Conservation (phyloP, 2,329 filamentous ascomycete genomes). For the Claviceps spartinae region DNA sequence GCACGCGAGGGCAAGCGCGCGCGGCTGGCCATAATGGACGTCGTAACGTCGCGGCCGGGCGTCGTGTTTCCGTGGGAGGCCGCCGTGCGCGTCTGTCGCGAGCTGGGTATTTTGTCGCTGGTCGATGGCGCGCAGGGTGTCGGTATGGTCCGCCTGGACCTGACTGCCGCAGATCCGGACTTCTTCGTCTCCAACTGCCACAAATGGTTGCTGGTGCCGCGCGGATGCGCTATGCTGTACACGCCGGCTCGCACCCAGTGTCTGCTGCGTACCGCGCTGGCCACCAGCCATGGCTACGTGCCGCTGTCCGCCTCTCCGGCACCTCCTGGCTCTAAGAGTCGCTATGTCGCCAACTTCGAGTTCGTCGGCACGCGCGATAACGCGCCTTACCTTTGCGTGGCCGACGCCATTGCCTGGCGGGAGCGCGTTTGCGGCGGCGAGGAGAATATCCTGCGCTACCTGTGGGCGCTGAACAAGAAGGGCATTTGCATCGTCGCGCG, state of each 20-base stretch:
- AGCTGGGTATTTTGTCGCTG: conserved; percentile 55
- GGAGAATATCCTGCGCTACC: conserved; percentile 50
- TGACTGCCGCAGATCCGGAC: conserved; percentile 56
- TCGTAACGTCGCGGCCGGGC: conserved; percentile 65
- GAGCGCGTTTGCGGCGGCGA: conserved; percentile 60
- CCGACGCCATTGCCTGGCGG: conserved; percentile 60
- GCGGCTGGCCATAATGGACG: conserved; percentile 59
- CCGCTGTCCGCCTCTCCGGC: conserved; percentile 26
- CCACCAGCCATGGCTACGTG: conserved; percentile 68
- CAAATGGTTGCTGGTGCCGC: conserved; percentile 78
- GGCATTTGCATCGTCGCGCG: conserved; percentile 48
- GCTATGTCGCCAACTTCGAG: conserved; percentile 59
- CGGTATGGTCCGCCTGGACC: conserved; percentile 62
- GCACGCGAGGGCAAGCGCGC: conserved; percentile 45
- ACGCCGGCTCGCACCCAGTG: conserved; percentile 64
- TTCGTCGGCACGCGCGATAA: conserved; percentile 66
- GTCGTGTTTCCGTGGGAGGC: conserved; percentile 66
- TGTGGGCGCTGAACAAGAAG: conserved; percentile 44
- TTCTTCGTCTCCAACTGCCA: conserved; percentile 82
- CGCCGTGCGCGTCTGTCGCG: conserved; percentile 49
- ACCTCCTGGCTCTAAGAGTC: conserved; percentile 32
- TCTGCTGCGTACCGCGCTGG: conserved; percentile 59
- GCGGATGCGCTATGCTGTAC: conserved; percentile 70
- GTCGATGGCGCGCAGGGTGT: conserved; percentile 79
- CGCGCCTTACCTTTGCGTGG: conserved; percentile 56